These are phyloP conservation scores for Russula brevipes DNA, from an alignment of 768 basidiomycete species.

Conservation along the genomic window DNA sequence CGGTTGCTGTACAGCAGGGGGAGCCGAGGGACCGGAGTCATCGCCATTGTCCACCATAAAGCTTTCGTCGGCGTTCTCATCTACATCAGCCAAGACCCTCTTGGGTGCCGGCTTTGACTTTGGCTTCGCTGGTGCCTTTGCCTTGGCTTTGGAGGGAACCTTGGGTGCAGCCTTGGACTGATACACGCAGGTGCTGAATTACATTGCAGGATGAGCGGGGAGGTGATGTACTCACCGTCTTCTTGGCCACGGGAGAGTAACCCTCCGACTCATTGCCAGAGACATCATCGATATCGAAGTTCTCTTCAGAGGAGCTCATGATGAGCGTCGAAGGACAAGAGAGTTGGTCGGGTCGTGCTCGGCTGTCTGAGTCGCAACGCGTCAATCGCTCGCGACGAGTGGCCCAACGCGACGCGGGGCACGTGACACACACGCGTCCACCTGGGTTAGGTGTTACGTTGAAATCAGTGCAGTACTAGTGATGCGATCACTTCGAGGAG, in stretches of 20 bases:
- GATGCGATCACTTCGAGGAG: too few species aligned
- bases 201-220: constrained; percentile 21
- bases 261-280: constrained; percentile 65
- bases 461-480: too few species aligned
- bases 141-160: constrained; percentile 36
- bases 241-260: constrained; percentile 51
- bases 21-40: constrained; percentile 31
- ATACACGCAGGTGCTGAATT: constrained; percentile 26
- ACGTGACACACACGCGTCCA: constrained; percentile 12
- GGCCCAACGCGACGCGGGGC: constrained; percentile 10
- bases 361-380: not conserved
- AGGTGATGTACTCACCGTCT: constrained; percentile 37
- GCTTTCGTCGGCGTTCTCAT: constrained; percentile 52
- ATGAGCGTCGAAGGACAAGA: not conserved
- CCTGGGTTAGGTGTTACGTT: not conserved
- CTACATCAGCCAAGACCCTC: constrained; percentile 62
- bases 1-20: constrained; percentile 26
- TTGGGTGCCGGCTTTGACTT: constrained; percentile 47
- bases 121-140: constrained; percentile 25
- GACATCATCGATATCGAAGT: constrained; percentile 53
- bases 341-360: not conserved
- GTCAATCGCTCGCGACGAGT: not conserved
- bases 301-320: constrained; percentile 78
- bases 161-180: constrained; percentile 45
- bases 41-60: constrained; percentile 40